phyloP scores from a whole-genome alignment of 495 filamentous ascomycete genomes.

The Astrothelium subdiscretum region DNA sequence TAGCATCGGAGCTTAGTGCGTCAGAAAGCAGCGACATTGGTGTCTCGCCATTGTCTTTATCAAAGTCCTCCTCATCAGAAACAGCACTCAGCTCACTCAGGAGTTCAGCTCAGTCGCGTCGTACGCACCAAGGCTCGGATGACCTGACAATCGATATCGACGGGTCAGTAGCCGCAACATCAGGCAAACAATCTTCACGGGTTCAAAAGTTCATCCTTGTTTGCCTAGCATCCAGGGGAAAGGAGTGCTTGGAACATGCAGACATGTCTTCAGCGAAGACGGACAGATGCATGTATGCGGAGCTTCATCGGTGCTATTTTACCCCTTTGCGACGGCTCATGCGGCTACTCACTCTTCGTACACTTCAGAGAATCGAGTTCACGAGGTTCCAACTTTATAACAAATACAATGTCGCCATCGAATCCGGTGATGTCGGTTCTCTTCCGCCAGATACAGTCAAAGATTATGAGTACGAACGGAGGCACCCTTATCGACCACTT shows the following conservation, averaged over 20 bases:
- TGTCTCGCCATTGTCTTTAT: background rate
- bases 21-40: background rate
- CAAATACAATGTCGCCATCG: background rate
- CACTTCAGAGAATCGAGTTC: background rate
- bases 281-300: background rate
- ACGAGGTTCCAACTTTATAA: background rate
- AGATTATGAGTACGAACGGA: background rate
- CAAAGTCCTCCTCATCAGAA: slow-evolving; percentile 35
- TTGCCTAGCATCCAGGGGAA: background rate
- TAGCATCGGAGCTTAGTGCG: background rate
- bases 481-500: background rate
- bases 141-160: background rate
- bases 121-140: background rate
- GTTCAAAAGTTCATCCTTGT: background rate
- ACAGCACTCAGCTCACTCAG: slow-evolving; percentile 29
- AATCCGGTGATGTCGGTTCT: background rate
- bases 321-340: background rate
- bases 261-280: background rate
- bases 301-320: background rate
- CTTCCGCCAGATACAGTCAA: background rate
- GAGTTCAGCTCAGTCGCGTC: background rate
- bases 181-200: background rate
- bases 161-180: background rate
- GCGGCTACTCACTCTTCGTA: background rate
- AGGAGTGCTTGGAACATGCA: background rate